phyloP scores from a whole-genome alignment of 208 protist species.

The Blechomonas ayalai region DNA sequence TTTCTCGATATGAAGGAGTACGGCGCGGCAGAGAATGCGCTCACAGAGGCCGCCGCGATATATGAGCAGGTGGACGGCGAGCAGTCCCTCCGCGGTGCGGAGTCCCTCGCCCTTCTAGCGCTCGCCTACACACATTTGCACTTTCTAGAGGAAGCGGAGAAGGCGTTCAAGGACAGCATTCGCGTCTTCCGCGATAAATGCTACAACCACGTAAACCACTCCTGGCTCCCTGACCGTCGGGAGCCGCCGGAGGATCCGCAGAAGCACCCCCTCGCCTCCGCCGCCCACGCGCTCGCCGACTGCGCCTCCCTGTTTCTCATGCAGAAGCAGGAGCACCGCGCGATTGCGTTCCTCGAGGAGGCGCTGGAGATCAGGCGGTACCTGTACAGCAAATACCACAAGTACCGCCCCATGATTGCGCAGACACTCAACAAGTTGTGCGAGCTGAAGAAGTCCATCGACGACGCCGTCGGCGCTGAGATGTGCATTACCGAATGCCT shows the following conservation, averaged over 20 bases:
- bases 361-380: slow-evolving; percentile 81
- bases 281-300: slow-evolving; percentile 80
- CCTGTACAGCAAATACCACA: slow-evolving; percentile 68
- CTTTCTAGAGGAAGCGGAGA: slow-evolving; percentile 84
- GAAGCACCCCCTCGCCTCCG: slow-evolving; percentile 70
- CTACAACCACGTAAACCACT: slow-evolving; percentile 75
- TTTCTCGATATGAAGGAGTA: slow-evolving; percentile 90
- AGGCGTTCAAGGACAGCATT: slow-evolving; percentile 87
- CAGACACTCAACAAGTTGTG: slow-evolving; percentile 87
- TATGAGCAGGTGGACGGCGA: slow-evolving; percentile 77
- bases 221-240: slow-evolving; percentile 62
- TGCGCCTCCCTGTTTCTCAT: slow-evolving; percentile 78
- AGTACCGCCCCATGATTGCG: slow-evolving; percentile 85
- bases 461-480: slow-evolving; percentile 75
- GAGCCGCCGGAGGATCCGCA: slow-evolving; percentile 55
- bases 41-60: slow-evolving; percentile 84
- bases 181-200: slow-evolving; percentile 67
- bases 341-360: slow-evolving; percentile 81
- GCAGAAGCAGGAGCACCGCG: slow-evolving; percentile 51
- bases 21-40: slow-evolving; percentile 79
- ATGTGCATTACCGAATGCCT: slow-evolving; percentile 86
- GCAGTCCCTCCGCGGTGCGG: slow-evolving; percentile 68
- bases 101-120: slow-evolving; percentile 77
- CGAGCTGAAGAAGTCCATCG: slow-evolving; percentile 75
- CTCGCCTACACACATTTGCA: slow-evolving; percentile 78